Percentiles rank a stretch among this genome's conserved stretches.
Evolutionary conservation across 2,329 filamentous ascomycete genomes (phyloP).

Genomic region (Celoporthe dispersa): DNA sequence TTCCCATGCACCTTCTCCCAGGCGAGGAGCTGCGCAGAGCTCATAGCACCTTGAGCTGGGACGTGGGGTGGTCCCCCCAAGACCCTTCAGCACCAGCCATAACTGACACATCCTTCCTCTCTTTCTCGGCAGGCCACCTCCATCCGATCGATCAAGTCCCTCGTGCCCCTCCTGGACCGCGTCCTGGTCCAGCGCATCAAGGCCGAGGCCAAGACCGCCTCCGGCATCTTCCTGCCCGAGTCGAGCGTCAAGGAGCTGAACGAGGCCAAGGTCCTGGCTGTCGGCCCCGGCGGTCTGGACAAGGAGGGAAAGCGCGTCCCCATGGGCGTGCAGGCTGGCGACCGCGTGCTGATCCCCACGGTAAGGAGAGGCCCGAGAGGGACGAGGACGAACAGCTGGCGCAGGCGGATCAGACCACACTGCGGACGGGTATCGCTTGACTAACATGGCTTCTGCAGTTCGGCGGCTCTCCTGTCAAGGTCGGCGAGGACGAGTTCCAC

Average conservation of each 20-base stretch:
- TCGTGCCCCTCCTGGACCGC: conserved; percentile 95
- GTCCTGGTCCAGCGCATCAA: conserved; percentile 97
- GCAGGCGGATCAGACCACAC: not conserved
- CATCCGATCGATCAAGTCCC: conserved; percentile 92
- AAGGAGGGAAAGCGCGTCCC: conserved; percentile 86
- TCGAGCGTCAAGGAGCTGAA: conserved; percentile 97
- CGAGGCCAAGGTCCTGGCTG: conserved; percentile 93
- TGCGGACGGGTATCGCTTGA: conserved; percentile 26
- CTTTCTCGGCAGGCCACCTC: conserved; percentile 61
- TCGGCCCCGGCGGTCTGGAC: conserved; percentile 86
- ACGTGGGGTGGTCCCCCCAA: not conserved
- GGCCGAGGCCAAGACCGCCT: conserved; percentile 93
- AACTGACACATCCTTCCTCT: not conserved
- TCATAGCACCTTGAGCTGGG: not conserved
- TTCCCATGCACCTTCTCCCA: too few species aligned
- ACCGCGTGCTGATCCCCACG: conserved; percentile 95
- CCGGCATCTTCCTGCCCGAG: conserved; percentile 97
- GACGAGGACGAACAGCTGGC: not conserved
- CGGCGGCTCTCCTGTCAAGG: conserved; percentile 93
- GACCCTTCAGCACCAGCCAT: not conserved
- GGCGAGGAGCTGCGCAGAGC: conserved; percentile 9
- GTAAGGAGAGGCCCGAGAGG: conserved; percentile 53
- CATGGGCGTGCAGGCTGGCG: conserved; percentile 81
- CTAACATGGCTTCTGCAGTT: conserved; percentile 61
- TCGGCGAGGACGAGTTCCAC: conserved; percentile 94